Evolutionary conservation across 2,329 filamentous ascomycete genomes (phyloP), one percentile per base, ranked within the genome.

Genomic region (Zasmidium citrigriseum): DNA sequence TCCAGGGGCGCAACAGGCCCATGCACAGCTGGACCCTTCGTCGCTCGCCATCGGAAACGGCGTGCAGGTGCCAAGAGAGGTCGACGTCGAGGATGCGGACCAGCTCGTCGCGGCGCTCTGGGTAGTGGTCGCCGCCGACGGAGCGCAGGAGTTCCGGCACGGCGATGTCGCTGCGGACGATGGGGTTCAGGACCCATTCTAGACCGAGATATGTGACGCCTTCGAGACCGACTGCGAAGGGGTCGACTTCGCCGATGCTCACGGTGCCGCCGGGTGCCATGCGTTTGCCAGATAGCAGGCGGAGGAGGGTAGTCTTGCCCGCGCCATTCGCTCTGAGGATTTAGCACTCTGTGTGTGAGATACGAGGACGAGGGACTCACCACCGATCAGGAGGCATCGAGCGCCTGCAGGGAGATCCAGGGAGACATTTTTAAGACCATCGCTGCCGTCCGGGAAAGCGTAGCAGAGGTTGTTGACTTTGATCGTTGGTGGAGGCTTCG

Each of bases 151-250:
- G 85, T 65, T 96, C 93, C 2, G 83, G 84, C 2, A 99, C 93
- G 59, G 91, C 91, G 67, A 99, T 96, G 76, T 99, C 95, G 25
- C 89, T 96, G 52, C 93, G 89, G 49, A 98, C 95, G 69, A 98
- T 96, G 50, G 90, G 91, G 80, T 98, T 98, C 10, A 99, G 84
- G 2, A 98, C 95, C 95, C 95, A 99, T 81, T 99, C 95, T 0
- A 97, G 86, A 0, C 95, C 95, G 7, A 99, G 89, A 76, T 99
- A 99, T 21, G 93, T 98, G 27, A 99, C 93, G 62, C 95, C 95
- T 77, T 96, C 90, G 24, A 97, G 86, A 11, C 88, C 86, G 34
- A 92, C 84, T 74, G 91, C 89, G 84, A 99, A 99, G 9, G 95
- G 95, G 76, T 99, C 95, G 50, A 91, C 86, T 63, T 90, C 91